A percentile compares a stretch with the other conserved stretches of the same genome.
These are phyloP conservation scores for Collybiopsis luxurians DNA, from an alignment of 768 basidiomycete genomes.

Conservation along the genomic window DNA sequence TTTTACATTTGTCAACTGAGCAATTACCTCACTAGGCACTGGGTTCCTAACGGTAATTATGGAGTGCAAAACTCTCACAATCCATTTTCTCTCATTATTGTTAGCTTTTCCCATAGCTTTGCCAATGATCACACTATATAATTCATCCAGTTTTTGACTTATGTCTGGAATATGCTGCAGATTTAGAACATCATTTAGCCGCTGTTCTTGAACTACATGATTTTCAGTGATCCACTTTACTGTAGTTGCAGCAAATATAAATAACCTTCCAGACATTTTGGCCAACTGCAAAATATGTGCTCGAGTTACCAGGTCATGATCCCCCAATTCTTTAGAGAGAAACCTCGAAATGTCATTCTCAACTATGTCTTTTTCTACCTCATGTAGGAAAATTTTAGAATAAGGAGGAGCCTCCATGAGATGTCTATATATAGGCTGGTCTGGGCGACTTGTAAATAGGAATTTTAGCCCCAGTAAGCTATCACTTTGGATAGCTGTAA, in stretches of 20 bases:
- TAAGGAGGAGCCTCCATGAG: neutral
- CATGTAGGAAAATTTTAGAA: neutral
- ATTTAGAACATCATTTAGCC: neutral
- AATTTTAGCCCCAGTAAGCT: neutral
- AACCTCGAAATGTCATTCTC: neutral
- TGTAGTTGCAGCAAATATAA: slow-evolving; percentile 3
- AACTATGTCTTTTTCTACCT: neutral
- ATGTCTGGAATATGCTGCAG: neutral
- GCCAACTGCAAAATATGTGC: neutral
- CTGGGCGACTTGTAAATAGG: slow-evolving; percentile 1
- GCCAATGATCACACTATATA: no score
- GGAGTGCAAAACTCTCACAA: neutral
- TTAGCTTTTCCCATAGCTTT: no score
- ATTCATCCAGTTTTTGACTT: neutral
- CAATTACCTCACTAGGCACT: neutral
- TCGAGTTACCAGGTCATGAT: neutral
- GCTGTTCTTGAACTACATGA: neutral
- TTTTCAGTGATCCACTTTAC: neutral
- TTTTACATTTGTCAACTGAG: no score
- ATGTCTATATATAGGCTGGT: neutral
- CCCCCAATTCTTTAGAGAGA: neutral
- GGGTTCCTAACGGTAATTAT: neutral
- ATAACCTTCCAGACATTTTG: neutral
- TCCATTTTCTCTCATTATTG: neutral
- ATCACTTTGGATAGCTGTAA: neutral